A percentile compares a stretch with the other conserved stretches of the same genome.
Conservation (phyloP, 495 filamentous ascomycete genomes). For the Tuber magnatum region DNA sequence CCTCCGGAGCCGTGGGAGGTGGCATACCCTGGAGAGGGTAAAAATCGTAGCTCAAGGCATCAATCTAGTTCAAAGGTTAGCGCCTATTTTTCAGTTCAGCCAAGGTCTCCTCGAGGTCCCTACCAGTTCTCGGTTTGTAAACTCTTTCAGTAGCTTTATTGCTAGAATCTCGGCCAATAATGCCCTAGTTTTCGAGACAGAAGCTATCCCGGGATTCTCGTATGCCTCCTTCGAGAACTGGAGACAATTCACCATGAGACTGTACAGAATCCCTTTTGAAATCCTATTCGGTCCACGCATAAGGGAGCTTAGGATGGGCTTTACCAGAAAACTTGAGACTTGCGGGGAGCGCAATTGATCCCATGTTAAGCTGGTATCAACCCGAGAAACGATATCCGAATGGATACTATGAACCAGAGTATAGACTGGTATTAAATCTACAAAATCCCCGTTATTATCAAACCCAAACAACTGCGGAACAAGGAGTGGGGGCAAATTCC, state of each 20-base stretch:
- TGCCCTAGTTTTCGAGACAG: conserved; percentile 71
- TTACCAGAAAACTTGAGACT: conserved; percentile 88
- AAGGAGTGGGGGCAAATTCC: conserved; percentile 1
- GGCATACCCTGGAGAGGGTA: conserved; percentile 46
- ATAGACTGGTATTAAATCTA: conserved; percentile 76
- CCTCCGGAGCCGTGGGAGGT: too few species aligned
- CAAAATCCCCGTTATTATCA: background rate
- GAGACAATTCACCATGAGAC: conserved; percentile 82
- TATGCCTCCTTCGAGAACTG: conserved; percentile 86
- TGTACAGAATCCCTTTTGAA: conserved; percentile 76
- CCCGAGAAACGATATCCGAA: conserved; percentile 67
- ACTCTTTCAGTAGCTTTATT: conserved; percentile 81
- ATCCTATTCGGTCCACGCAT: conserved; percentile 79
- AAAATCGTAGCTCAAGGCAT: conserved; percentile 90
- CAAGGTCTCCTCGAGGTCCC: background rate
- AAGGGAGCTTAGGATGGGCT: conserved; percentile 53
- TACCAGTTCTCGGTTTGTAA: conserved; percentile 70
- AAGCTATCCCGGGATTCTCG: conserved; percentile 70
- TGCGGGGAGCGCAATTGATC: conserved; percentile 91
- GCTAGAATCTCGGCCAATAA: conserved; percentile 87
- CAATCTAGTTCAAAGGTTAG: conserved; percentile 48
- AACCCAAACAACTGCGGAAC: conserved; percentile 7
- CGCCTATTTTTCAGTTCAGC: background rate
- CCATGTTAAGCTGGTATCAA: conserved; percentile 90
- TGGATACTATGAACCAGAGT: conserved; percentile 82